Evolutionary conservation across 1,284 basidiomycete species (phyloP), one percentile per base, ranked within the genome.

Genomic region (Stereum hirsutum): DNA sequence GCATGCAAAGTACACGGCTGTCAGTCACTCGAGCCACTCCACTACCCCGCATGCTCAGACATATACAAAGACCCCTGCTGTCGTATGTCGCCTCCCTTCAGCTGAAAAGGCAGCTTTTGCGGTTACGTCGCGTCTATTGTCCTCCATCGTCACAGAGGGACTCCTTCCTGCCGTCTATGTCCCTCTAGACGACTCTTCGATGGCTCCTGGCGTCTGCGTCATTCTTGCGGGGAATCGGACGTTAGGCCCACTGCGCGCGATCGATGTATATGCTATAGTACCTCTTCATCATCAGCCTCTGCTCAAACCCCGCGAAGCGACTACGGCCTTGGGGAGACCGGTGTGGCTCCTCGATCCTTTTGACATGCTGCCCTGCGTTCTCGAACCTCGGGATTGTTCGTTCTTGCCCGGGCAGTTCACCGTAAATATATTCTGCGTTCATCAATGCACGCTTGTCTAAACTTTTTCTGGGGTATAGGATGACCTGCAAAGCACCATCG

Each of bases 61-160:
- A n/a, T n/a, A n/a, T n/a, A n/a, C n/a, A n/a, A n/a, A n/a, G n/a
- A n/a, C n/a, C n/a, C n/a, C n/a, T n/a, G n/a, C n/a, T n/a, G n/a
- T n/a, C n/a, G n/a, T n/a, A n/a, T n/a, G 30, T 15, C 30, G 14
- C 6, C 45, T 52, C 24, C 23, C 53, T 31, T 63, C 65, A 10
- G 39, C 44, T 21, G 52, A 66, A 19, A 64, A 62, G 47, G 69
- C 69, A 15, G 56, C 58, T 6, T 70, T 72, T 45, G 67, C 70
- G 8, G 68, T 73, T 33, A 60, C 58, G 23, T 70, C 69, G 21
- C 65, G 70, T 32, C 63, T 72, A 42, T 48, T 72, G 10, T 63
- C 69, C 12, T 71, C 67, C 48, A 57, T 72, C 31, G 66, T 72
- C 41, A 71, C 70, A 5, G 70, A 72, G 51, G 57, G 61, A 31